Conservation (phyloP, 2,329 filamentous ascomycete species). For the Microdochium bolleyi region DNA sequence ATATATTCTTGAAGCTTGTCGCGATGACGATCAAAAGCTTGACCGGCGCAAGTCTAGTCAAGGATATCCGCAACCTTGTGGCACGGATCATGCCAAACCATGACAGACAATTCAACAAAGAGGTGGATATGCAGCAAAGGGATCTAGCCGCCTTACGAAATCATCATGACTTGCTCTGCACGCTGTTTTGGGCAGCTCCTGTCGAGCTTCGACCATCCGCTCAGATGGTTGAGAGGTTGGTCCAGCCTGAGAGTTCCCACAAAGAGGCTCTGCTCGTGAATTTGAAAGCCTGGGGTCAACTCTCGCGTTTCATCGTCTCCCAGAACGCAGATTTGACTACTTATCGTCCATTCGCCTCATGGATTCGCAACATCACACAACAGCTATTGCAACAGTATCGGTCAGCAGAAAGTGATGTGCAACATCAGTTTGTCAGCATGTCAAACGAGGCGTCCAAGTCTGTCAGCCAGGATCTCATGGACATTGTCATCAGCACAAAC, state of each 20-base stretch:
- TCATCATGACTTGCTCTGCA: conserved; percentile 60
- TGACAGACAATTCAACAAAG: conserved; percentile 55
- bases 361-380: conserved; percentile 51
- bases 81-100: conserved; percentile 58
- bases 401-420: conserved; percentile 45
- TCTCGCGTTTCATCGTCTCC: conserved; percentile 50
- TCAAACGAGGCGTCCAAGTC: conserved; percentile 29
- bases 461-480: conserved; percentile 34
- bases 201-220: conserved; percentile 42
- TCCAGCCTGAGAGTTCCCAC: conserved; percentile 52
- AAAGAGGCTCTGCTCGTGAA: conserved; percentile 60
- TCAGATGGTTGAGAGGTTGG: conserved; percentile 49
- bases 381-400: conserved; percentile 50
- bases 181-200: conserved; percentile 57
- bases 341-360: conserved; percentile 41
- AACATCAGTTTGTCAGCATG: conserved; percentile 44
- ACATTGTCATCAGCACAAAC: conserved; percentile 42
- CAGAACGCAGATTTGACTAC: conserved; percentile 29
- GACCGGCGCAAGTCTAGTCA: conserved; percentile 34
- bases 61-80: conserved; percentile 54
- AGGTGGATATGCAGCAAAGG: conserved; percentile 48
- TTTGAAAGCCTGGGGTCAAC: conserved; percentile 53
- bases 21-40: conserved; percentile 48
- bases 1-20: conserved; percentile 59
- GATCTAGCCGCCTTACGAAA: conserved; percentile 59